Percentiles rank a stretch among this genome's conserved stretches.
Evolutionary conservation across 2,329 filamentous ascomycete species (phyloP).

Genomic region (Cordyceps fumosorosea): DNA sequence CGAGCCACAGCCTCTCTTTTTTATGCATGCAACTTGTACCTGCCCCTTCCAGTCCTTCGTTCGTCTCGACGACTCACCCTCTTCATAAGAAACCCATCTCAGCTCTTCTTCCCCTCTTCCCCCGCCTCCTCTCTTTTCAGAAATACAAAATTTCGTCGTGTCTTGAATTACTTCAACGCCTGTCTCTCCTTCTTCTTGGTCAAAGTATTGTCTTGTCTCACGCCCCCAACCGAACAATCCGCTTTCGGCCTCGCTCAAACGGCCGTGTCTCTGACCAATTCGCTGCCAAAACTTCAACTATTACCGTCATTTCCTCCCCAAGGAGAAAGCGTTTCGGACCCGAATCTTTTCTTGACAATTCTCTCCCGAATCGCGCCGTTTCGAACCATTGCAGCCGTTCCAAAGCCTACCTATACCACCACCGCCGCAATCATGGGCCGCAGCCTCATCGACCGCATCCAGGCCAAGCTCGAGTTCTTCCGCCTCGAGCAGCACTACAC

Average conservation of each 20-base stretch:
- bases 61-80: not conserved
- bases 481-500: conserved; percentile 94
- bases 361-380: not conserved
- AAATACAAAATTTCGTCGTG: not conserved
- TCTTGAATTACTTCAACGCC: not conserved
- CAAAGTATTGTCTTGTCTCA: conserved; percentile 1
- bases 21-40: conserved; percentile 3
- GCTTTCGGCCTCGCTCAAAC: not conserved
- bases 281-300: not conserved
- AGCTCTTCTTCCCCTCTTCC: not conserved
- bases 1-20: not conserved
- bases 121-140: not conserved
- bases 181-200: conserved; percentile 6
- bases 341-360: not conserved
- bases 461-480: conserved; percentile 78
- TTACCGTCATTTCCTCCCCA: not conserved
- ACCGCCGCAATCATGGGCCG: conserved; percentile 33
- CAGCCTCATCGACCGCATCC: conserved; percentile 52
- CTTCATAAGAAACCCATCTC: not conserved
- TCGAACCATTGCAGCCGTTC: too few relatives aligned
- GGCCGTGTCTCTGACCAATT: not conserved
- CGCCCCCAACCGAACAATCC: not conserved
- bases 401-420: too few relatives aligned
- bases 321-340: too few relatives aligned
- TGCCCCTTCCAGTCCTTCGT: conserved; percentile 7